These are phyloP conservation scores for Dactylonectria macrodidyma DNA, from an alignment of 2,329 filamentous ascomycete genomes.

Conservation along the genomic window DNA sequence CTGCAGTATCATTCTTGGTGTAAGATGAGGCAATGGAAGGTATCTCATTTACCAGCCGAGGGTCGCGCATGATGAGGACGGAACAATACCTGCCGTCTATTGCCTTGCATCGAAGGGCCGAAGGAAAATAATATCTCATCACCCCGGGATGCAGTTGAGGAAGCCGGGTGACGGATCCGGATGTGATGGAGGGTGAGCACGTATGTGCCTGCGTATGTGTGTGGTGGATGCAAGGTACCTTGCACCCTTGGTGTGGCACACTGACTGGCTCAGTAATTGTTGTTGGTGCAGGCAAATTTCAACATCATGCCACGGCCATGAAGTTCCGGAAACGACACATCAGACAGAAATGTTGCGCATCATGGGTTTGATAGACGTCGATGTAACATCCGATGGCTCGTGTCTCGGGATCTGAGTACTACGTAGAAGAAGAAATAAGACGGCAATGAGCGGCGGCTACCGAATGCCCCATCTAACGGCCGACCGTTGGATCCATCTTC, in stretches of 20 bases:
- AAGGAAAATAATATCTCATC: slow-evolving; percentile 11
- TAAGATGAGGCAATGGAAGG: not conserved
- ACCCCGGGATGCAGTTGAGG: slow-evolving; percentile 8
- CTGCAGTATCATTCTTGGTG: not conserved
- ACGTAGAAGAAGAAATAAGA: slow-evolving; percentile 11
- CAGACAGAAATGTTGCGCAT: slow-evolving; percentile 19
- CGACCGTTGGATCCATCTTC: slow-evolving; percentile 1
- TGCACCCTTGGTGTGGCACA: slow-evolving; percentile 15
- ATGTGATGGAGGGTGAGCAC: slow-evolving; percentile 1
- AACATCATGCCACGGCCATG: slow-evolving; percentile 23
- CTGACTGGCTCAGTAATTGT: slow-evolving; percentile 14
- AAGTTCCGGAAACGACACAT: slow-evolving; percentile 20
- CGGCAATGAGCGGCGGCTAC: slow-evolving; percentile 12
- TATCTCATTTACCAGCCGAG: slow-evolving; percentile 13
- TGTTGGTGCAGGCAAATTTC: slow-evolving; percentile 17
- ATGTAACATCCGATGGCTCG: slow-evolving; percentile 18
- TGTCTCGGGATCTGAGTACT: slow-evolving; percentile 14
- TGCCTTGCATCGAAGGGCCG: slow-evolving; percentile 18
- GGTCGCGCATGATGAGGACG: slow-evolving; percentile 10
- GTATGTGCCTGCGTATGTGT: slow-evolving; percentile 1
- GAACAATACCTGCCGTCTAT: not conserved
- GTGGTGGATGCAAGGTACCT: slow-evolving; percentile 28
- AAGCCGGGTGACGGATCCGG: slow-evolving; percentile 7
- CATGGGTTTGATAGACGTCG: slow-evolving; percentile 13
- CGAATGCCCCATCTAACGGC: slow-evolving; percentile 8